phyloP scores from a whole-genome alignment of 2,329 filamentous ascomycete genomes.

The Xylariomycetidae sp. region DNA sequence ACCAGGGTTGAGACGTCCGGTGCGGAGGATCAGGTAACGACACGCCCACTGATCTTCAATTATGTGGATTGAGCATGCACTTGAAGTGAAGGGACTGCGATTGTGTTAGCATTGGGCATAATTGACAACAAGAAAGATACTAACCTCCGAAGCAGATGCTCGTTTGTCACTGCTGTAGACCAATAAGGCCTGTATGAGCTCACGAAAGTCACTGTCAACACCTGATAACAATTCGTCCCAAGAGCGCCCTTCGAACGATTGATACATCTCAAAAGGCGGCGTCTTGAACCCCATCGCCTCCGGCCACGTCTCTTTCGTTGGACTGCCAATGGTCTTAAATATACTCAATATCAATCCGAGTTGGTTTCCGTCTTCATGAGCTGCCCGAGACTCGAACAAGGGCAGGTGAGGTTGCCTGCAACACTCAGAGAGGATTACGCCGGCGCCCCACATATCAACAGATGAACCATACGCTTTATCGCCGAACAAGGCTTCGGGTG shows the following conservation, averaged over 20 bases:
- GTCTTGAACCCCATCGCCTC: constrained; percentile 61
- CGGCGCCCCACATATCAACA: constrained; percentile 86
- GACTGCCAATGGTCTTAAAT: constrained; percentile 86
- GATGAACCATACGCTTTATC: constrained; percentile 63
- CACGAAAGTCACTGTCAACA: constrained; percentile 50
- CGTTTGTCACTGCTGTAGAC: constrained; percentile 65
- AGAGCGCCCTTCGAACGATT: constrained; percentile 57
- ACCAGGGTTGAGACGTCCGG: too few relatives aligned
- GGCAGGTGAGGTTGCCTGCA: constrained; percentile 48
- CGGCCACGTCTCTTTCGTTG: constrained; percentile 75
- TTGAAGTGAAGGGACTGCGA: constrained; percentile 1
- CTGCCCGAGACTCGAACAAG: constrained; percentile 73
- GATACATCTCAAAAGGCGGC: constrained; percentile 88
- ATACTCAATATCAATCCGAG: constrained; percentile 86
- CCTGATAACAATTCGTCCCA: constrained; percentile 68
- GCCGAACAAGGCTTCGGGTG: constrained; percentile 87
- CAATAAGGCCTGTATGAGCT: constrained; percentile 63
- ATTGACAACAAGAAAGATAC: neutral
- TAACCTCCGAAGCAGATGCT: constrained; percentile 57
- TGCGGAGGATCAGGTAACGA: too few relatives aligned
- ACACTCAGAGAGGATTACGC: constrained; percentile 76
- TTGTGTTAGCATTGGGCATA: constrained; percentile 3
- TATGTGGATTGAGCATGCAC: too few relatives aligned
- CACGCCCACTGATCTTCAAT: too few relatives aligned
- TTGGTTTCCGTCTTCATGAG: constrained; percentile 79